phyloP scores from a whole-genome alignment of 2,329 filamentous ascomycete species.

The Aspergillus eucalypticola region DNA sequence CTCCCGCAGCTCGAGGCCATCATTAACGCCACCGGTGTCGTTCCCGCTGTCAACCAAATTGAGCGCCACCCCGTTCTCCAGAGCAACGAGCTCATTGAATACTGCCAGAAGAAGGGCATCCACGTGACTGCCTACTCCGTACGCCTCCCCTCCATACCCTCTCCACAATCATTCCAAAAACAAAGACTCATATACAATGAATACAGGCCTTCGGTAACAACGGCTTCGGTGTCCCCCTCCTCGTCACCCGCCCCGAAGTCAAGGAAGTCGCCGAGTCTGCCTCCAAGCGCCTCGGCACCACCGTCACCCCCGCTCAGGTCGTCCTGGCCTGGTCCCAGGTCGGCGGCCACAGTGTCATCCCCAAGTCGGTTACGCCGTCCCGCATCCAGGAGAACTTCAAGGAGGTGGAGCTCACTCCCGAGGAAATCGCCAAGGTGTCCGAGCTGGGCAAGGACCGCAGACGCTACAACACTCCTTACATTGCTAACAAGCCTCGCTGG shows the following conservation, averaged over 20 bases:
- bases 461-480: slow-evolving; percentile 41
- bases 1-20: slow-evolving; percentile 51
- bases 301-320: slow-evolving; percentile 40
- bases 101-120: slow-evolving; percentile 60
- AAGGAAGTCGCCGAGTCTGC: slow-evolving; percentile 64
- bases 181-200: neutral
- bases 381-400: slow-evolving; percentile 48
- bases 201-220: slow-evolving; percentile 58
- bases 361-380: slow-evolving; percentile 46
- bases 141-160: slow-evolving; percentile 7
- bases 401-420: slow-evolving; percentile 41
- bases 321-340: slow-evolving; percentile 45
- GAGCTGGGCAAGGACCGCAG: slow-evolving; percentile 34
- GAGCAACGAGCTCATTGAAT: slow-evolving; percentile 58
- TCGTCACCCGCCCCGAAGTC: slow-evolving; percentile 63
- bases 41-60: slow-evolving; percentile 68
- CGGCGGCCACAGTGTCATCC: slow-evolving; percentile 43
- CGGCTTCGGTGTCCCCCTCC: slow-evolving; percentile 61
- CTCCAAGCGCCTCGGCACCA: slow-evolving; percentile 35
- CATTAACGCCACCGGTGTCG: slow-evolving; percentile 56
- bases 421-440: slow-evolving; percentile 40
- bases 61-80: slow-evolving; percentile 70
- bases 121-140: slow-evolving; percentile 65
- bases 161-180: neutral
- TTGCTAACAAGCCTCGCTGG: slow-evolving; percentile 54